Percentiles rank a stretch among this genome's conserved stretches.
These are phyloP conservation scores for Xylaria multiplex DNA, from an alignment of 2,329 filamentous ascomycete species.

Conservation along the genomic window DNA sequence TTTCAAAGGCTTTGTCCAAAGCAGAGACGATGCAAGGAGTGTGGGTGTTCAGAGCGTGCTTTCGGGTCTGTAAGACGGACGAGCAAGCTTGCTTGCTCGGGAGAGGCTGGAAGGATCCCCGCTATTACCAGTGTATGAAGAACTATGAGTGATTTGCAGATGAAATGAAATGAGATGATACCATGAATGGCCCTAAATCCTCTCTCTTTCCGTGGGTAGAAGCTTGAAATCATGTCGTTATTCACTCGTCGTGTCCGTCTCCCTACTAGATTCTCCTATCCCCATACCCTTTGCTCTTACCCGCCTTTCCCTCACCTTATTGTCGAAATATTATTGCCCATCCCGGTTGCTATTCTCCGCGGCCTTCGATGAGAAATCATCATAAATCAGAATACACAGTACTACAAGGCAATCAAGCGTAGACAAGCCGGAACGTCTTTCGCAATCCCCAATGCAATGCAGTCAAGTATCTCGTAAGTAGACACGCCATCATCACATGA, in stretches of 20 bases:
- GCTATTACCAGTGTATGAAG: constrained; percentile 21
- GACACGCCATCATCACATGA: neutral
- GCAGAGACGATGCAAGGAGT: constrained; percentile 83
- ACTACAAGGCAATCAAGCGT: neutral
- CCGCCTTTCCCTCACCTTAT: neutral
- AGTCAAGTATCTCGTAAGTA: neutral
- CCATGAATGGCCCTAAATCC: constrained; percentile 7
- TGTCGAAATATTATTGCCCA: neutral
- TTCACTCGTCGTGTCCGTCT: neutral
- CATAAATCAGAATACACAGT: too few species aligned
- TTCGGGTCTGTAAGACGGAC: constrained; percentile 63
- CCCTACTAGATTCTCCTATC: neutral
- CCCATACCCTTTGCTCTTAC: neutral
- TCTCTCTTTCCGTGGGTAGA: neutral
- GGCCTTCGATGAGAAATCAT: neutral
- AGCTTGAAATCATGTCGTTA: neutral
- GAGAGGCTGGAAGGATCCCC: neutral
- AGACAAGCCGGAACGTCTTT: neutral
- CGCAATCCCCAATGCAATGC: neutral
- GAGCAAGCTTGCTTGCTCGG: neutral
- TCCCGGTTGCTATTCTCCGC: neutral
- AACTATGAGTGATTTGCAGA: constrained; percentile 13
- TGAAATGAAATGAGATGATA: constrained; percentile 25
- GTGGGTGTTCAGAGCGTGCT: constrained; percentile 86
- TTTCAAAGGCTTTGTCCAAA: constrained; percentile 85